Evolutionary conservation across 2,329 filamentous ascomycete genomes (phyloP), one percentile per base, ranked within the genome.

Genomic region (Xylaria sp.): DNA sequence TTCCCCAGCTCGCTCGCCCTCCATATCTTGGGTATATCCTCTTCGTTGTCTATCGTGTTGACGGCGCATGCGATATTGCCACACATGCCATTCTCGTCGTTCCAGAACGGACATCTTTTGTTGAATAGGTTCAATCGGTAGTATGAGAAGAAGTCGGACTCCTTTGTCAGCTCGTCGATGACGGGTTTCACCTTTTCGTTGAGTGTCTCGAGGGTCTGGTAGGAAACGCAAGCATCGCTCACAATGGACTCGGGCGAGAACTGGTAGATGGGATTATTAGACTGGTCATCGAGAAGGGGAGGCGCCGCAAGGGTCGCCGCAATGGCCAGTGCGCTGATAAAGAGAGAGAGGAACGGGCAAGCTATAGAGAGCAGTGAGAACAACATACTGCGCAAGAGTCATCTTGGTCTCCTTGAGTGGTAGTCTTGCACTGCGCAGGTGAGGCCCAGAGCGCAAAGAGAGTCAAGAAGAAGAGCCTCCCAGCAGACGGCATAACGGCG

Each of bases 81-180:
- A 78, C 95, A 99, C 84, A 97, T 92, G 76, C 92, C 92, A 77
- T 91, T 90, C 65, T 93, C 89, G 76, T 99, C 95, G 74, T 89
- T 87, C 94, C 95, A 99, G 76, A 98, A 99, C 0, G 95, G 95
- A 74, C 95, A 99, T 78, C 87, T 88, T 78, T 95, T 97, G 78
- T 96, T 91, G 78, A 92, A 99, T 19, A 99, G 85, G 76, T 97
- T 98, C 47, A 99, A 82, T 61, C 95, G 90, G 80, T 98, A 99
- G 78, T 98, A 93, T 56, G 94, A 94, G 79, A 99, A 99, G 84
- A 97, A 99, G 78, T 99, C 95, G 76, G 94, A 96, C 56, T 91
- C 88, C 70, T 87, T 87, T 0, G 92, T 96, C 47, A 99, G 87
- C 58, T 92, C 89, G 71, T 92, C 86, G 69, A 99, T 80, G 55